Evolutionary conservation across 805 yeast genomes (phyloP).

Genomic region (Sungouiella thailandica): DNA sequence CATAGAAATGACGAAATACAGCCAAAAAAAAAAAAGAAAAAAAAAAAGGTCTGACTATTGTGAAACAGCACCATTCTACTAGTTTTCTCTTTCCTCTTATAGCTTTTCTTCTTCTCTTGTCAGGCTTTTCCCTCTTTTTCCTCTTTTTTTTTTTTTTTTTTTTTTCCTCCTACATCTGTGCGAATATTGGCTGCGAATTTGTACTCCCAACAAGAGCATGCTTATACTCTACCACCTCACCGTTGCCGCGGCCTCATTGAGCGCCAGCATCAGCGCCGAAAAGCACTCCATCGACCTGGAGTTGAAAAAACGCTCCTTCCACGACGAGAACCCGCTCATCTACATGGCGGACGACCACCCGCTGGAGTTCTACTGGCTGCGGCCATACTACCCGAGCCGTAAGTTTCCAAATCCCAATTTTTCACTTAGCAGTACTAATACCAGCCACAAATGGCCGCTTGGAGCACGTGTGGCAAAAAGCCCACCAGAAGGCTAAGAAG

Average conservation of each 20-base stretch:
- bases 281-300: too few species aligned
- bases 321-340: slow-evolving; percentile 29
- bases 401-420: slow-evolving; percentile 15
- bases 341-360: slow-evolving; percentile 24
- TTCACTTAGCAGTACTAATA: slow-evolving; percentile 3
- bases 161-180: neutral
- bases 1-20: too few species aligned
- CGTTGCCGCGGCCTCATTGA: too few species aligned
- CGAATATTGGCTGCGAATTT: slow-evolving; percentile 1
- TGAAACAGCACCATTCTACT: too few species aligned
- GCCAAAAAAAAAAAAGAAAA: too few species aligned
- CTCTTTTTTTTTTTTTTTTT: neutral
- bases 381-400: slow-evolving; percentile 36
- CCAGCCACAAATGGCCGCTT: slow-evolving; percentile 43
- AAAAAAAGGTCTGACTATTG: too few species aligned
- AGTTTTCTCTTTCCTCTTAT: too few species aligned
- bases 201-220: neutral
- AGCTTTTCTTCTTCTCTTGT: too few species aligned
- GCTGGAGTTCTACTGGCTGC: slow-evolving; percentile 21
- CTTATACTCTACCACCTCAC: too few species aligned
- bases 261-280: too few species aligned
- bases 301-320: slow-evolving; percentile 19
- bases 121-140: neutral
- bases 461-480: slow-evolving; percentile 51
- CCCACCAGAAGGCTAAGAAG: slow-evolving; percentile 51